Evolutionary conservation across 495 filamentous ascomycete genomes (phyloP).

Genomic region (Xylaria sp.): DNA sequence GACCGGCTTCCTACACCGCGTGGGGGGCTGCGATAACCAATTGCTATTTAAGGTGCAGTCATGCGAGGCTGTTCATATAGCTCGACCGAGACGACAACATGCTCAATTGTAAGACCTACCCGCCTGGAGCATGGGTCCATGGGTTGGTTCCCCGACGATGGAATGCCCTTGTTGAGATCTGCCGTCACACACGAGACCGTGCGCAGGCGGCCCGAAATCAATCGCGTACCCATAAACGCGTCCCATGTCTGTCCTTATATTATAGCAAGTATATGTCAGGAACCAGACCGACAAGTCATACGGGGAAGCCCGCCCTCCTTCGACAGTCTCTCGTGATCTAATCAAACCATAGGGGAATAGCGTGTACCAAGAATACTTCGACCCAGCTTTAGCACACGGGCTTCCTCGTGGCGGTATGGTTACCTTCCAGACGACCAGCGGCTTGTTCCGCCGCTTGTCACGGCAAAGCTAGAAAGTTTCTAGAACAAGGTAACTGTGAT

Average conservation of each 20-base stretch:
- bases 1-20: conserved; percentile 9
- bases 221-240: not conserved
- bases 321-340: conserved; percentile 9
- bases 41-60: not conserved
- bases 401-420: not conserved
- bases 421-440: not conserved
- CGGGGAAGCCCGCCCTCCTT: not conserved
- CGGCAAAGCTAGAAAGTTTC: conserved; percentile 3
- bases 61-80: conserved; percentile 13
- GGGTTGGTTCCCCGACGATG: conserved; percentile 3
- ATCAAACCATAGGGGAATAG: conserved; percentile 3
- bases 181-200: conserved; percentile 21
- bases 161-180: conserved; percentile 21
- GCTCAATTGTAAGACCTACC: not conserved
- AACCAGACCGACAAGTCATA: not conserved
- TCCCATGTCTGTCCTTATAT: conserved; percentile 3
- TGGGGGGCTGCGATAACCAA: conserved; percentile 17
- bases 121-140: conserved; percentile 5
- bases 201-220: conserved; percentile 22
- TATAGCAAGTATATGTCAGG: conserved; percentile 18
- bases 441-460: not conserved
- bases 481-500: conserved; percentile 20
- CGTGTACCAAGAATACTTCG: not conserved
- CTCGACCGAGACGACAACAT: conserved; percentile 10
- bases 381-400: conserved; percentile 1